These are phyloP conservation scores for Ananas comosus DNA, from an alignment of 176 grass and related monocot genomes.

Conservation along the genomic window DNA sequence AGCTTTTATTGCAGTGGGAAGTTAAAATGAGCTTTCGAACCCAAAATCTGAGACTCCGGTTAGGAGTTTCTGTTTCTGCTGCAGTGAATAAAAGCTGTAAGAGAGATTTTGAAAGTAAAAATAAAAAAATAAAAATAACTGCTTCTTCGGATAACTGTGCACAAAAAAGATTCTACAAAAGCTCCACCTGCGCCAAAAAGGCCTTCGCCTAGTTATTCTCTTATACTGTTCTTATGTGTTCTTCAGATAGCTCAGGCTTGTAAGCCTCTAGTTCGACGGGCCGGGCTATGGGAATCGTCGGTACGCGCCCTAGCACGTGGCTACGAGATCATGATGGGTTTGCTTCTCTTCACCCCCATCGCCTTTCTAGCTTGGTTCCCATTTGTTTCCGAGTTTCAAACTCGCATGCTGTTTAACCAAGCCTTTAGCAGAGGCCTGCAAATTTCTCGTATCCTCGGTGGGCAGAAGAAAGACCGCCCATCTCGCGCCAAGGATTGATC, in stretches of 20 bases:
- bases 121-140: too few species aligned
- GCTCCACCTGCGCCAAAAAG: too few species aligned
- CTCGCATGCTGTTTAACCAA: constrained; percentile 89
- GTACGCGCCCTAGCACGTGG: constrained; percentile 71
- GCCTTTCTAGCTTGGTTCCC: constrained; percentile 82
- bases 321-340: constrained; percentile 70
- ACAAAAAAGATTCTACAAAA: too few species aligned
- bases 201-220: background rate
- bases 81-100: too few species aligned
- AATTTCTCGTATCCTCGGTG: constrained; percentile 92
- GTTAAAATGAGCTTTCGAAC: background rate
- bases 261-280: constrained; percentile 26
- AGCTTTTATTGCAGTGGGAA: constrained; percentile 6
- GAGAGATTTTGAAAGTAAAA: too few species aligned
- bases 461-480: constrained; percentile 50
- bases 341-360: constrained; percentile 60
- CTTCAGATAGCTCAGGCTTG: constrained; percentile 77
- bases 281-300: constrained; percentile 69
- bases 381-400: constrained; percentile 83
- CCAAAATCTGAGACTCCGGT: too few species aligned
- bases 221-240: background rate
- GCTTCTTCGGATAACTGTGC: too few species aligned
- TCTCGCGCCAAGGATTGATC: constrained; percentile 53
- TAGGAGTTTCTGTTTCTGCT: background rate
- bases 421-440: constrained; percentile 85